These are phyloP conservation scores for Quercus robur DNA, from an alignment of 306 rosid genomes.

Conservation along the genomic window DNA sequence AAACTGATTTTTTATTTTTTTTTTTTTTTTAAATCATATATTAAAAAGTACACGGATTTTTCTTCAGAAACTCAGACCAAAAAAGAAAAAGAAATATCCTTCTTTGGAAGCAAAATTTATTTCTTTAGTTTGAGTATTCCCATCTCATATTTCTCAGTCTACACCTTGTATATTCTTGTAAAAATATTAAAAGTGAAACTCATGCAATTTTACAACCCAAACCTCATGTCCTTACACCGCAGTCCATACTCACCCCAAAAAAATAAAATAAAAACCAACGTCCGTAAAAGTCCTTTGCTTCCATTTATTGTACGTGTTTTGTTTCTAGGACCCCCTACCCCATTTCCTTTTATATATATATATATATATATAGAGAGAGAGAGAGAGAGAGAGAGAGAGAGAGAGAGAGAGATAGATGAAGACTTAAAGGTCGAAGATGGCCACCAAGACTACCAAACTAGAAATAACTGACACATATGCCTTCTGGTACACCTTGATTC, in stretches of 20 bases:
- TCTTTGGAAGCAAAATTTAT: neutral
- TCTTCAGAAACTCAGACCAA: neutral
- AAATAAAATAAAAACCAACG: no score
- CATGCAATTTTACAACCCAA: no score
- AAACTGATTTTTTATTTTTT: neutral
- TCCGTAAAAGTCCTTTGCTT: no score
- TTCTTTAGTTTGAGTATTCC: neutral
- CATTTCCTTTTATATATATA: no score
- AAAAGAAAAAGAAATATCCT: neutral
- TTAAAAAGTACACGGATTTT: neutral
- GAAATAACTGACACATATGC: conserved; percentile 29
- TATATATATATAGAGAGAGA: no score
- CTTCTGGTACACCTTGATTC: conserved; percentile 30
- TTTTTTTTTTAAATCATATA: neutral
- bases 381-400: no score
- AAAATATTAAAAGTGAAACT: no score
- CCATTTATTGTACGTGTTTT: no score
- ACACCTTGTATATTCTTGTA: neutral
- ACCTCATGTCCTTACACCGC: no score
- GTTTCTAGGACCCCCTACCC: no score
- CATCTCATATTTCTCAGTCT: neutral
- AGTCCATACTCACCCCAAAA: no score
- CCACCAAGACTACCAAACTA: conserved; percentile 25
- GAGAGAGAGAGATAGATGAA: no score
- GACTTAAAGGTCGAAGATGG: conserved; percentile 16